Evolutionary conservation across 148 eudicot genomes (phyloP).

Genomic region (Chenopodium quinoa): DNA sequence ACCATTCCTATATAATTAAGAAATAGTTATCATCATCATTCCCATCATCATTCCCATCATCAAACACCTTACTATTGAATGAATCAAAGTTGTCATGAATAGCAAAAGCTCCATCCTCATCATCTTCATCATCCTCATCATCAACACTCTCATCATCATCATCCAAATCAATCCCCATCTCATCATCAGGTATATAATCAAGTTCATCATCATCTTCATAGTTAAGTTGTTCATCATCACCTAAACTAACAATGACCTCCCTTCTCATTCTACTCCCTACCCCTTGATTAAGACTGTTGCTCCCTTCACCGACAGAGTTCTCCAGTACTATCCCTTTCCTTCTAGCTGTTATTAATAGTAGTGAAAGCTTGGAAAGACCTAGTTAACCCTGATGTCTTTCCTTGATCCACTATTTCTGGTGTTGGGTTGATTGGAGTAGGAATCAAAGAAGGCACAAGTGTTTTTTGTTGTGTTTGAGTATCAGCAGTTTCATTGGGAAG

Average conservation of each 20-base stretch:
- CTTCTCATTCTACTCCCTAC: background rate
- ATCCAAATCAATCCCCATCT: background rate
- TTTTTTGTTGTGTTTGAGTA: background rate
- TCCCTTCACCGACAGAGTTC: background rate
- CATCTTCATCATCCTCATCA: too few relatives aligned
- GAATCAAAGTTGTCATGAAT: background rate
- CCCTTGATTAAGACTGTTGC: background rate
- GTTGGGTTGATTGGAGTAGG: background rate
- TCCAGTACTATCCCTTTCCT: background rate
- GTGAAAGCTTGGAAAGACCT: background rate
- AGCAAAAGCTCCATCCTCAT: background rate
- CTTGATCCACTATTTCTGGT: background rate
- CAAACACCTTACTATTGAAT: background rate
- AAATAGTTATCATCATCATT: background rate
- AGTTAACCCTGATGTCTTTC: background rate
- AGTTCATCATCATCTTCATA: background rate
- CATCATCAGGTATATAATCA: background rate
- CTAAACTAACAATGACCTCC: background rate
- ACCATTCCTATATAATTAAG: background rate
- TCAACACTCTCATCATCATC: background rate
- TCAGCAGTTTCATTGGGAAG: background rate
- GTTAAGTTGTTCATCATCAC: background rate
- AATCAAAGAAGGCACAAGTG: background rate
- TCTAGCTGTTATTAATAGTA: background rate
- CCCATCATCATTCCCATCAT: background rate